Evolutionary conservation across 164 flowering plant species (phyloP).

Genomic region (Liquidambar formosana): DNA sequence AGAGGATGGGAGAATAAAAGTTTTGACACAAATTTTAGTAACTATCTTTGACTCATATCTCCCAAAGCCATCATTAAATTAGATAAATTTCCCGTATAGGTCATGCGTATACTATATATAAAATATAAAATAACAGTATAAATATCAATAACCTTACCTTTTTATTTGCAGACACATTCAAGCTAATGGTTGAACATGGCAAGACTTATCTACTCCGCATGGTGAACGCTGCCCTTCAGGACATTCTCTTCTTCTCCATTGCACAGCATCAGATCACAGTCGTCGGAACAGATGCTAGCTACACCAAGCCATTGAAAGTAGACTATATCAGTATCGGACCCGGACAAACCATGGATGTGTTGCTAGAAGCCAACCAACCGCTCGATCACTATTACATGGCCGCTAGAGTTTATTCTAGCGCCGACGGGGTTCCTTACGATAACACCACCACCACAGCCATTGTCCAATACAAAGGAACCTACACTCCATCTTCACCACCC

Average conservation of each 20-base stretch:
- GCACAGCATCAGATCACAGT: conserved; percentile 35
- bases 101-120: no score
- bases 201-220: conserved; percentile 42
- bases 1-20: no score
- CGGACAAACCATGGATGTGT: conserved; percentile 38
- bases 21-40: no score
- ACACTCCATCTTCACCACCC: conserved; percentile 1
- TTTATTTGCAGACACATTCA: conserved; percentile 27
- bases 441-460: conserved; percentile 32
- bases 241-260: conserved; percentile 27
- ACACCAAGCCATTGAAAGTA: conserved; percentile 32
- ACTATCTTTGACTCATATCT: no score
- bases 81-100: no score
- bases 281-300: conserved; percentile 33
- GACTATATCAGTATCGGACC: conserved; percentile 29
- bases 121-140: no score
- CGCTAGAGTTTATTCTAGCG: conserved; percentile 19
- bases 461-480: background rate
- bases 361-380: conserved; percentile 23
- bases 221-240: conserved; percentile 31
- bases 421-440: background rate
- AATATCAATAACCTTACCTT: no score
- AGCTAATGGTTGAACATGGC: conserved; percentile 20
- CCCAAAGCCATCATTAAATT: no score
- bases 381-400: conserved; percentile 32